Evolutionary conservation across 495 filamentous ascomycete genomes (phyloP).

Genomic region (Peziza echinospora): DNA sequence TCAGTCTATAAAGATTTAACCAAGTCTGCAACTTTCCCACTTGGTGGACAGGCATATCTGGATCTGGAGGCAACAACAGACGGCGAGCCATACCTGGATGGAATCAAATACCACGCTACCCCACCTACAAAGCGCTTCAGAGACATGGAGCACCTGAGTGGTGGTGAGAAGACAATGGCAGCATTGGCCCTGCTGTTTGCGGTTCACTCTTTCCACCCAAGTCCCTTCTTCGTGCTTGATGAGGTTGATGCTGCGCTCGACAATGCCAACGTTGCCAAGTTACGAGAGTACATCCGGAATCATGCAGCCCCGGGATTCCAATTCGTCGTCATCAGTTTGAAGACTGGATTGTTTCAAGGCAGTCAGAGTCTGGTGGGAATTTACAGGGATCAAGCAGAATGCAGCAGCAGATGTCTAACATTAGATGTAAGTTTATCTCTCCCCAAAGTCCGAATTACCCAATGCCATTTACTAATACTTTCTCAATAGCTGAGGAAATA

Average conservation of each 20-base stretch:
- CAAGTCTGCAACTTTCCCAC: conserved; percentile 27
- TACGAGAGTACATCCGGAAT: conserved; percentile 82
- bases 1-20: conserved; percentile 91
- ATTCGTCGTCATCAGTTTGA: conserved; percentile 93
- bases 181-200: conserved; percentile 88
- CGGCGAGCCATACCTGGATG: conserved; percentile 71
- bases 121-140: conserved; percentile 94
- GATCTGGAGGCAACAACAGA: conserved; percentile 77
- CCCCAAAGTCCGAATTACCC: too few relatives aligned
- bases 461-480: too few relatives aligned
- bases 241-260: conserved; percentile 96
- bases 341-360: conserved; percentile 81
- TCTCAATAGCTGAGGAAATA: too few relatives aligned
- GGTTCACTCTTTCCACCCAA: conserved; percentile 83
- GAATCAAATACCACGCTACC: conserved; percentile 97
- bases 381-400: conserved; percentile 80
- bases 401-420: conserved; percentile 70
- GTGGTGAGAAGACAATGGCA: conserved; percentile 97
- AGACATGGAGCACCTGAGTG: conserved; percentile 95
- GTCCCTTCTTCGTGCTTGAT: conserved; percentile 93
- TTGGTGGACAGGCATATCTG: conserved; percentile 86
- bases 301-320: conserved; percentile 95
- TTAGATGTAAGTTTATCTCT: background rate
- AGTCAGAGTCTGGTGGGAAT: conserved; percentile 88
- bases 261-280: conserved; percentile 84